phyloP scores from a whole-genome alignment of 2,329 filamentous ascomycete genomes.

The Venturia aucupariae region DNA sequence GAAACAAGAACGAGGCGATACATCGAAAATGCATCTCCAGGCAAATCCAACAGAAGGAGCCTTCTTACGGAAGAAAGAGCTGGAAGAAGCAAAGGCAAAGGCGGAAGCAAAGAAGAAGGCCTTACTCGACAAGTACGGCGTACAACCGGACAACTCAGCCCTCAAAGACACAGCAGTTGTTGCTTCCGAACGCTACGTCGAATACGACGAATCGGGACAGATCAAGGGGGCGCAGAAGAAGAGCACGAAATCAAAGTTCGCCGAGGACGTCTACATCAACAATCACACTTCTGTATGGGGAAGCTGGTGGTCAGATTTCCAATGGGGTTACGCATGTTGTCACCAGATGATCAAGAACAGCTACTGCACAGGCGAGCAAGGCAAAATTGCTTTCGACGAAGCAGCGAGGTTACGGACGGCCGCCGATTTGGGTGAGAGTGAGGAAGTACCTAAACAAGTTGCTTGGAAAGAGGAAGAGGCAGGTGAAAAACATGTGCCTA shows the following conservation, averaged over 20 bases:
- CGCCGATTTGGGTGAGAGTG: slow-evolving; percentile 31
- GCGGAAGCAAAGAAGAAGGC: slow-evolving; percentile 59
- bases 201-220: slow-evolving; percentile 84
- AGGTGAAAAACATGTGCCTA: slow-evolving; percentile 25
- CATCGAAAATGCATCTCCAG: slow-evolving; percentile 79
- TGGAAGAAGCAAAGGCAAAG: slow-evolving; percentile 61
- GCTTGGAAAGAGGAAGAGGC: slow-evolving; percentile 37
- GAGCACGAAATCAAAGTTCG: slow-evolving; percentile 78
- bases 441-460: slow-evolving; percentile 27
- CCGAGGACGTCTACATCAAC: slow-evolving; percentile 77
- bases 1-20: slow-evolving; percentile 71
- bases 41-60: slow-evolving; percentile 94
- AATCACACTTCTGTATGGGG: slow-evolving; percentile 94
- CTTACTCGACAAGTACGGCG: slow-evolving; percentile 64
- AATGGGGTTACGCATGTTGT: slow-evolving; percentile 95
- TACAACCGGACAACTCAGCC: slow-evolving; percentile 41
- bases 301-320: slow-evolving; percentile 93
- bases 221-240: slow-evolving; percentile 80
- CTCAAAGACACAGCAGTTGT: slow-evolving; percentile 59
- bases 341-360: slow-evolving; percentile 92
- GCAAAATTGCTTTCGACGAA: slow-evolving; percentile 70
- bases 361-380: slow-evolving; percentile 90
- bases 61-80: slow-evolving; percentile 69
- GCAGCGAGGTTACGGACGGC: slow-evolving; percentile 53
- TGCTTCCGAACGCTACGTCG: slow-evolving; percentile 79